A percentile compares a stretch with the other conserved stretches of the same genome.
phyloP scores from a whole-genome alignment of 495 filamentous ascomycete species.

The Aspergillus ostianus region DNA sequence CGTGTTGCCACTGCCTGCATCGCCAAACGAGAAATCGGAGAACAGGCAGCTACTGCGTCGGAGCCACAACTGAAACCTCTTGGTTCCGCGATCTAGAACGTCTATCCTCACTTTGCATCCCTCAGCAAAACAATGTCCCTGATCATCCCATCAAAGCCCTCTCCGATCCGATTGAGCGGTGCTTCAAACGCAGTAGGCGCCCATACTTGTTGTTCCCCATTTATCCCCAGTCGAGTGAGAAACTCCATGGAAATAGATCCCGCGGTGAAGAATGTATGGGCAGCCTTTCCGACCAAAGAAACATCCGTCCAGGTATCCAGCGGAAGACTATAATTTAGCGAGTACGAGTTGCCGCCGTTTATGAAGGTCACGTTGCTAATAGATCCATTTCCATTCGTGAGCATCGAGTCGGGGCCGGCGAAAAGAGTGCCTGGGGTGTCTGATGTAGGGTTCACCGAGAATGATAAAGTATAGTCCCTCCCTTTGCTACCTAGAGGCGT shows the following conservation, averaged over 20 bases:
- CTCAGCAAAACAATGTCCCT: slow-evolving; percentile 20
- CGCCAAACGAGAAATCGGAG: background rate
- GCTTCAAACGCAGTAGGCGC: slow-evolving; percentile 49
- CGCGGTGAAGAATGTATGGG: slow-evolving; percentile 38
- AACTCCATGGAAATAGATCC: slow-evolving; percentile 35
- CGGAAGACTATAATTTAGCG: slow-evolving; percentile 44
- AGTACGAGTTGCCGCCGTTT: slow-evolving; percentile 44
- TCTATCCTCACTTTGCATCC: slow-evolving; percentile 2
- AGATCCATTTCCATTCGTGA: slow-evolving; percentile 33
- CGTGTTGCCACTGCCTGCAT: background rate
- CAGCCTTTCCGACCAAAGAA: slow-evolving; percentile 38
- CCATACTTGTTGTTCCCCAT: slow-evolving; percentile 42
- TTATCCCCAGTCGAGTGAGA: slow-evolving; percentile 39
- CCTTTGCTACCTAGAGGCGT: slow-evolving; percentile 49
- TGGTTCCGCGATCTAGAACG: background rate
- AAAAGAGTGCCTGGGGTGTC: slow-evolving; percentile 33
- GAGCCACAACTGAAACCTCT: background rate
- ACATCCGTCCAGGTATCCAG: slow-evolving; percentile 39
- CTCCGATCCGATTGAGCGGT: slow-evolving; percentile 41
- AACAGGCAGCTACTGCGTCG: too few relatives aligned
- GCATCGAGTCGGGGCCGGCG: slow-evolving; percentile 44
- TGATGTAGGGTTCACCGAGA: slow-evolving; percentile 33
- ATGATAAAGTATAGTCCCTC: slow-evolving; percentile 48
- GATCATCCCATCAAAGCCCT: slow-evolving; percentile 28
- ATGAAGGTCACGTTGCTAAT: slow-evolving; percentile 45